Conservation (phyloP, 2,329 filamentous ascomycete species). For the Blastomyces percursus region DNA sequence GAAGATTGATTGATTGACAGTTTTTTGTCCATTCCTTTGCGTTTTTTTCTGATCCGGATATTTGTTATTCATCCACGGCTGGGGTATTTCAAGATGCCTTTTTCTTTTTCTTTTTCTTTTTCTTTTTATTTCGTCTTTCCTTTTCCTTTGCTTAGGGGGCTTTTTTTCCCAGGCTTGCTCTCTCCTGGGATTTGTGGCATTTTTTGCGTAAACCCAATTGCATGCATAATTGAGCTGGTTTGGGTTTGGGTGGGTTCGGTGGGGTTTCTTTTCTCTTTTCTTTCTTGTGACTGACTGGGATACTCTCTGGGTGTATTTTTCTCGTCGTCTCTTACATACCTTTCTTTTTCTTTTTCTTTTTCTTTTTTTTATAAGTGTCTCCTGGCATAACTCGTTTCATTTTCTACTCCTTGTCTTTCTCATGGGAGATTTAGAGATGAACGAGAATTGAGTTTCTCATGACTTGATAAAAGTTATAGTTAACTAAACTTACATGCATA, state of each 20-base stretch:
- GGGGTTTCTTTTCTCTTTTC: not conserved
- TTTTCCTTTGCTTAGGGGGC: not conserved
- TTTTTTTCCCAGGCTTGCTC: not conserved
- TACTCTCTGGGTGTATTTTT: not conserved
- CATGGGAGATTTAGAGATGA: too few relatives aligned
- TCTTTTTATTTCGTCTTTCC: not conserved
- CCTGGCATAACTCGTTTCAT: too few relatives aligned
- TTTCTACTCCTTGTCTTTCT: not conserved
- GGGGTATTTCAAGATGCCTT: not conserved
- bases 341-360: not conserved
- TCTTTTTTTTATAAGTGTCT: not conserved
- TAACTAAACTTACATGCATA: too few relatives aligned
- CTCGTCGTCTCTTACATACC: not conserved
- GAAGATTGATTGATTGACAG: conserved; percentile 53
- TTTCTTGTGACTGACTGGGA: not conserved
- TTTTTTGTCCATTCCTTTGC: too few relatives aligned
- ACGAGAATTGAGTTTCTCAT: too few relatives aligned
- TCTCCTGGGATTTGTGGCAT: not conserved
- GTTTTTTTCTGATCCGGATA: too few relatives aligned
- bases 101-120: not conserved
- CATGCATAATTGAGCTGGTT: not conserved
- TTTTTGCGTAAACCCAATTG: not conserved
- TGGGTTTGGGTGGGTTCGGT: not conserved
- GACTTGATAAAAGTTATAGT: too few relatives aligned
- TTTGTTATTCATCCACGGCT: not conserved